These are phyloP conservation scores for Rubia peregrina DNA, from an alignment of 305 asterid genomes.

Conservation along the genomic window DNA sequence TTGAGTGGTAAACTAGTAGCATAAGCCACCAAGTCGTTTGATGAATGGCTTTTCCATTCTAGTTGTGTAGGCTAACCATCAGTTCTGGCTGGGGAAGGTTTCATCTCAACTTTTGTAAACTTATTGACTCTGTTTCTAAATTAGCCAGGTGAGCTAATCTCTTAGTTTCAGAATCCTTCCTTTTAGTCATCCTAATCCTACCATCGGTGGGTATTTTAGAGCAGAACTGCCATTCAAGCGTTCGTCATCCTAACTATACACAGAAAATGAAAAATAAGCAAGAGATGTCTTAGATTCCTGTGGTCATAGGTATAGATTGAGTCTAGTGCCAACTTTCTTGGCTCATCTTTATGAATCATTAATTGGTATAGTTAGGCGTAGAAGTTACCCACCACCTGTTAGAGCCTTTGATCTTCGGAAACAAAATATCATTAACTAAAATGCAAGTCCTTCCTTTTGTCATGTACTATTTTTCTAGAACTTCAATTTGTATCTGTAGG, in stretches of 20 bases:
- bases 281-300: background rate
- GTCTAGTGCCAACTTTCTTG: background rate
- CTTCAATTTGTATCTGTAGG: background rate
- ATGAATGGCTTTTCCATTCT: background rate
- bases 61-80: background rate
- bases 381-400: background rate
- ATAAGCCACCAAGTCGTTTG: background rate
- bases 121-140: background rate
- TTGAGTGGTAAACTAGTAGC: background rate
- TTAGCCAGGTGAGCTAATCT: background rate
- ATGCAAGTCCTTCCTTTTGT: background rate
- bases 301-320: background rate
- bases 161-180: background rate
- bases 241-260: background rate
- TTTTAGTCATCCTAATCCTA: background rate
- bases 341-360: background rate
- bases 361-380: background rate
- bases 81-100: background rate
- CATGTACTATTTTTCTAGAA: too few species aligned
- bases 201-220: background rate
- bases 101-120: background rate
- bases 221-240: background rate
- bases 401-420: background rate
- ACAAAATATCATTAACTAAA: background rate
- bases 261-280: background rate